These are phyloP conservation scores for Angomonas deanei DNA, from an alignment of 208 protist genomes.

Conservation along the genomic window DNA sequence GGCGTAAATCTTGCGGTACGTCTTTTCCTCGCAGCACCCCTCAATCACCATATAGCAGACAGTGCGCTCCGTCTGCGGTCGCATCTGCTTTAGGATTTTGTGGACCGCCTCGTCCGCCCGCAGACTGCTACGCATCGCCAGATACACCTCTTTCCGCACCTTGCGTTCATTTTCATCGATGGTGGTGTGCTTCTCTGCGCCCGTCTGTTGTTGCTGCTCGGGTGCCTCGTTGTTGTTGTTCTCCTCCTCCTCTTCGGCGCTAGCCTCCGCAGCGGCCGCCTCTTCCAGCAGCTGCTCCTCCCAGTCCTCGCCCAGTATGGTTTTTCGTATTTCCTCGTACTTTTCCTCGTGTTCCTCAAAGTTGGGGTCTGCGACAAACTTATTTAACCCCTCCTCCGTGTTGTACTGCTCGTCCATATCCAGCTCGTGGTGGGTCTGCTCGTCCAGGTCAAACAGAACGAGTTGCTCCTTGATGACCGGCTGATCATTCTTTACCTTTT, in stretches of 20 bases:
- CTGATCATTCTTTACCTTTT: conserved; percentile 75
- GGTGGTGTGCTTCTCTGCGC: conserved; percentile 12
- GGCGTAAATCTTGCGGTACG: conserved; percentile 95
- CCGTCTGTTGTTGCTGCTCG: conserved; percentile 8
- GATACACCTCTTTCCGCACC: conserved; percentile 95
- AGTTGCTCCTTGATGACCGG: conserved; percentile 75
- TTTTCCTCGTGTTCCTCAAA: conserved; percentile 91
- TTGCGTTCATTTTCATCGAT: conserved; percentile 89
- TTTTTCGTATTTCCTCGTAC: conserved; percentile 87
- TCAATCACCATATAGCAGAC: conserved; percentile 97
- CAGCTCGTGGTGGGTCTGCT: conserved; percentile 95
- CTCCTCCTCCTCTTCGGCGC: conserved; percentile 26
- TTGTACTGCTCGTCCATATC: conserved; percentile 90
- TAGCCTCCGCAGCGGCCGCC: conserved; percentile 49
- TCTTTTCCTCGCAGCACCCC: conserved; percentile 95
- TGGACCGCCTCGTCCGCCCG: conserved; percentile 98
- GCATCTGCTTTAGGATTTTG: conserved; percentile 93
- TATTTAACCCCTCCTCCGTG: conserved; percentile 83
- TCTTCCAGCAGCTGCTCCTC: conserved; percentile 69
- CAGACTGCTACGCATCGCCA: conserved; percentile 97
- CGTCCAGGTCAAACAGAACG: conserved; percentile 91
- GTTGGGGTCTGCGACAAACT: conserved; percentile 92
- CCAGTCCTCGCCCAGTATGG: conserved; percentile 92
- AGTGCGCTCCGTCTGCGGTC: conserved; percentile 58
- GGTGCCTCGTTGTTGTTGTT: conserved; percentile 1